Evolutionary conservation across 139 green algal genomes (phyloP).

Genomic region (Chlamydomonas sp.): DNA sequence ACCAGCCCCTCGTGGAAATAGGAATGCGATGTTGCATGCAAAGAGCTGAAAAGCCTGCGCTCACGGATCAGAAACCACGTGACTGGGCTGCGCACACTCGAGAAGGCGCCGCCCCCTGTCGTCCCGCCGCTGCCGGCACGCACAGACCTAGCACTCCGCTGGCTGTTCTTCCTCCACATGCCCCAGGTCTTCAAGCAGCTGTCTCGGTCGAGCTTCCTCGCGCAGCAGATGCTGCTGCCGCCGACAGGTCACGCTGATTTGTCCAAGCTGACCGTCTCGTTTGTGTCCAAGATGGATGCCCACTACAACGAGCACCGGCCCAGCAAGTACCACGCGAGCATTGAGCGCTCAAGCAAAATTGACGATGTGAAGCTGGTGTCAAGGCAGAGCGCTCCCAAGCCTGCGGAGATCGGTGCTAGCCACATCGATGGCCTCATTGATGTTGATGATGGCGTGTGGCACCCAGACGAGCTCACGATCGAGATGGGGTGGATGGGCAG

Average conservation of each 20-base stretch:
- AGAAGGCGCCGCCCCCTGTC: conserved; percentile 24
- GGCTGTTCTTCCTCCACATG: conserved; percentile 52
- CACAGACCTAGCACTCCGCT: neutral
- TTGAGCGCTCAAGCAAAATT: too few relatives aligned
- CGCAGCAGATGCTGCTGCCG: conserved; percentile 47
- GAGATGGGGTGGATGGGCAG: conserved; percentile 35
- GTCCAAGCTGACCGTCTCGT: too few relatives aligned
- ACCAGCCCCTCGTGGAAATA: too few relatives aligned
- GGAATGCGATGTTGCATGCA: neutral
- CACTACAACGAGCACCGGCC: too few relatives aligned
- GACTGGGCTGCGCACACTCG: neutral
- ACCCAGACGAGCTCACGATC: conserved; percentile 26
- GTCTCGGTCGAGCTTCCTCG: conserved; percentile 31
- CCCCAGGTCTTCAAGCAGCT: conserved; percentile 29
- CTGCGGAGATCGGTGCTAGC: conserved; percentile 15
- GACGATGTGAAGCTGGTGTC: too few relatives aligned
- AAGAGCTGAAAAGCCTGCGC: neutral
- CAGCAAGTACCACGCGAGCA: too few relatives aligned
- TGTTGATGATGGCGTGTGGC: conserved; percentile 30
- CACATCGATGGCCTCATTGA: conserved; percentile 23
- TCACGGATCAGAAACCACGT: neutral
- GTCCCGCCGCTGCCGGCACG: conserved; percentile 33
- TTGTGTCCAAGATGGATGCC: too few relatives aligned
- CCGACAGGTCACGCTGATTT: too few relatives aligned
- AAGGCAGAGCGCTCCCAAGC: too few relatives aligned